Evolutionary conservation across 2,329 filamentous ascomycete genomes (phyloP).

Genomic region (Cryoendolithus antarcticus): DNA sequence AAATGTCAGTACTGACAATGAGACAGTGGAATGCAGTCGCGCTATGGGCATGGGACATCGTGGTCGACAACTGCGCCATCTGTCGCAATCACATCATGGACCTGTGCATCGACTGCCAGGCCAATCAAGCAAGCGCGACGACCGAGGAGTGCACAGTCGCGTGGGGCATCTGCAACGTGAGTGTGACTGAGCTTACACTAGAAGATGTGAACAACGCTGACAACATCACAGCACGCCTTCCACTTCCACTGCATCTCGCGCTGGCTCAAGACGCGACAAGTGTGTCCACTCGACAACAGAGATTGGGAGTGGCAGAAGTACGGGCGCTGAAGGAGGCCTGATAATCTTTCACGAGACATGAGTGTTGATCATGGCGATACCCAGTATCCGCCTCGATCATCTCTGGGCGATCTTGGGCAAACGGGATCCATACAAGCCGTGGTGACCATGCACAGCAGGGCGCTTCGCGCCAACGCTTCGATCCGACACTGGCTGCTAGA

Average conservation of each 20-base stretch:
- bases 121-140: slow-evolving; percentile 92
- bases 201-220: slow-evolving; percentile 21
- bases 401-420: too few species aligned
- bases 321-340: slow-evolving; percentile 46
- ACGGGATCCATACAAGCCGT: too few species aligned
- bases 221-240: slow-evolving; percentile 68
- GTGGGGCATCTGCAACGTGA: slow-evolving; percentile 97
- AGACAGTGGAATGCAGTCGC: slow-evolving; percentile 92
- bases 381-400: not conserved
- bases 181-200: slow-evolving; percentile 23
- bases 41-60: slow-evolving; percentile 98
- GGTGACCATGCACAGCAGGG: too few species aligned
- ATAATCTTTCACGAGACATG: slow-evolving; percentile 46
- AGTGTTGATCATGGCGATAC: slow-evolving; percentile 22
- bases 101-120: slow-evolving; percentile 96
- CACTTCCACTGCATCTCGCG: slow-evolving; percentile 99
- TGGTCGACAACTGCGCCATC: slow-evolving; percentile 98
- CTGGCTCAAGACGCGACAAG: slow-evolving; percentile 98
- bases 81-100: slow-evolving; percentile 99
- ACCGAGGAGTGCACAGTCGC: slow-evolving; percentile 97
- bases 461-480: too few species aligned
- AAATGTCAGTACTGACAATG: not conserved
- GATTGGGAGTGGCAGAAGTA: slow-evolving; percentile 99
- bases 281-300: slow-evolving; percentile 92
- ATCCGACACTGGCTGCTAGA: too few species aligned